A percentile compares a stretch with the other conserved stretches of the same genome.
These are phyloP conservation scores for Aspergillus pseudoglaucus DNA, from an alignment of 2,329 filamentous ascomycete genomes.

Conservation along the genomic window DNA sequence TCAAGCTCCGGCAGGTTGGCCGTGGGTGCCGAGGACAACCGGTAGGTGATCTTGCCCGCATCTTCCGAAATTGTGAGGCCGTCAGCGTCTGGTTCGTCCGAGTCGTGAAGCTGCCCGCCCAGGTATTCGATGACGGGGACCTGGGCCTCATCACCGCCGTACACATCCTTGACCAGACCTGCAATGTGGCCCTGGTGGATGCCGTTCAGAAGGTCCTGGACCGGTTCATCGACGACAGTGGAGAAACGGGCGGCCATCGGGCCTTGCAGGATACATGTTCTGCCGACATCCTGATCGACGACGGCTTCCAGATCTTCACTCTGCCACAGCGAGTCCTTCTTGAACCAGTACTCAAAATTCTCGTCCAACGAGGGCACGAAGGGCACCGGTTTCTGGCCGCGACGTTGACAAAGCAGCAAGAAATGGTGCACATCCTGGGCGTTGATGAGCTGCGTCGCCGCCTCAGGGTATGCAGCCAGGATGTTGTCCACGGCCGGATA, in stretches of 20 bases:
- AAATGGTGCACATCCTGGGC: slow-evolving; percentile 98
- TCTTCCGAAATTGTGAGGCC: slow-evolving; percentile 80
- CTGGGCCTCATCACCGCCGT: slow-evolving; percentile 62
- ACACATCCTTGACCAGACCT: slow-evolving; percentile 70
- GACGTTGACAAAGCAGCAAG: slow-evolving; percentile 82
- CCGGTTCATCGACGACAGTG: slow-evolving; percentile 81
- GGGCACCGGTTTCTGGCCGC: slow-evolving; percentile 89
- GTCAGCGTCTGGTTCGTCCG: slow-evolving; percentile 70
- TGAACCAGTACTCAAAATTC: slow-evolving; percentile 99
- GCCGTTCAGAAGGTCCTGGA: slow-evolving; percentile 87
- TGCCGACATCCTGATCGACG: slow-evolving; percentile 88
- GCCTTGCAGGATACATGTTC: slow-evolving; percentile 93
- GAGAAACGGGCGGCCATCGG: slow-evolving; percentile 90
- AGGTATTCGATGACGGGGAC: slow-evolving; percentile 93
- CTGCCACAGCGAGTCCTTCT: slow-evolving; percentile 99
- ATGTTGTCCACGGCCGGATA: slow-evolving; percentile 73
- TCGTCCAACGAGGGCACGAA: slow-evolving; percentile 95
- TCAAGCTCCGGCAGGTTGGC: slow-evolving; percentile 70
- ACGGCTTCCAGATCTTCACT: slow-evolving; percentile 96
- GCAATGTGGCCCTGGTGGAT: slow-evolving; percentile 86
- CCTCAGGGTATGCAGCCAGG: slow-evolving; percentile 75
- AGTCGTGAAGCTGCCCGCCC: slow-evolving; percentile 71
- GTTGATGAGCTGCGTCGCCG: slow-evolving; percentile 87
- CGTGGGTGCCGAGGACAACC: slow-evolving; percentile 68
- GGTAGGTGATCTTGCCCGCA: slow-evolving; percentile 72